These are phyloP conservation scores for Cryptosporidium meleagridis DNA, from an alignment of 169 alveolate genomes.

Conservation along the genomic window DNA sequence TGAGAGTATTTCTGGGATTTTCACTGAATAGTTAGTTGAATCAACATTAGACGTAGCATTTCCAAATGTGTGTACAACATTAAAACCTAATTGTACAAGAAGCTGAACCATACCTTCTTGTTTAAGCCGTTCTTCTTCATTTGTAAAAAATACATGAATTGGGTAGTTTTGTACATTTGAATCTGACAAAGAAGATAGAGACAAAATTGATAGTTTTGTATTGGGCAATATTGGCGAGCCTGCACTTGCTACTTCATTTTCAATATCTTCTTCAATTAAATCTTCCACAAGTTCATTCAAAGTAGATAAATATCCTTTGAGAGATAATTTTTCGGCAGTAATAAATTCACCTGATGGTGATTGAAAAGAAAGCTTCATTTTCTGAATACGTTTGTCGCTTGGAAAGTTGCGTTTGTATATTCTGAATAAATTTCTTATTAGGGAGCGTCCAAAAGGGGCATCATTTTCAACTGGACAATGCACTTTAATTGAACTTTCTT, in stretches of 20 bases:
- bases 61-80: slow-evolving; percentile 45
- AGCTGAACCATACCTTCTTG: slow-evolving; percentile 67
- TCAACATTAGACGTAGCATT: slow-evolving; percentile 19
- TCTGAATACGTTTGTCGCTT: neutral
- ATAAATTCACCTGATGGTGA: slow-evolving; percentile 26
- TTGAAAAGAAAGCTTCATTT: slow-evolving; percentile 63
- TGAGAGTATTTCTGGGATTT: slow-evolving; percentile 32
- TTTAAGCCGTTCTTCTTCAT: slow-evolving; percentile 24
- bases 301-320: slow-evolving; percentile 22
- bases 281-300: slow-evolving; percentile 17
- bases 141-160: slow-evolving; percentile 32
- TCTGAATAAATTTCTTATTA: slow-evolving; percentile 35
- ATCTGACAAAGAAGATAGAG: slow-evolving; percentile 43
- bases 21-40: neutral
- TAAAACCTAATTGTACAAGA: slow-evolving; percentile 54
- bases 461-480: slow-evolving; percentile 46
- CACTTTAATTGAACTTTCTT: slow-evolving; percentile 48
- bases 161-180: neutral
- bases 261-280: neutral
- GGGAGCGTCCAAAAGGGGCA: slow-evolving; percentile 60
- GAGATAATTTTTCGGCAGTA: slow-evolving; percentile 26
- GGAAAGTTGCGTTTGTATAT: slow-evolving; percentile 28
- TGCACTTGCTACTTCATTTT: neutral
- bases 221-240: neutral
- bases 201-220: slow-evolving; percentile 3